These are phyloP conservation scores for Cardamine resedifolia DNA, from an alignment of 345 rosid genomes.

Conservation along the genomic window DNA sequence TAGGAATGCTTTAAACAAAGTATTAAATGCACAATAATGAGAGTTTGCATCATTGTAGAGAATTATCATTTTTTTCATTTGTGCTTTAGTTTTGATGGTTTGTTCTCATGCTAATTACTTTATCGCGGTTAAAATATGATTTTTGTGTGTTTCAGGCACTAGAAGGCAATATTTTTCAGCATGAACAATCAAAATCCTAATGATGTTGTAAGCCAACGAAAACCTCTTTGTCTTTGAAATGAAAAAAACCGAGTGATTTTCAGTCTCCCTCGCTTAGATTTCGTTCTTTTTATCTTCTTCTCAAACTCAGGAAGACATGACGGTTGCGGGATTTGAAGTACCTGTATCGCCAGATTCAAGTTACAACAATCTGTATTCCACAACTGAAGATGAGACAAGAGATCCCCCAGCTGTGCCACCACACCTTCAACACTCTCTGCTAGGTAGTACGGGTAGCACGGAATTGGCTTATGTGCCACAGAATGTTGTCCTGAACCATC, in stretches of 20 bases:
- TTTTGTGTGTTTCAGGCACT: slow-evolving; percentile 21
- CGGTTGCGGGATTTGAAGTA: slow-evolving; percentile 84
- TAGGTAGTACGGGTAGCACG: slow-evolving; percentile 50
- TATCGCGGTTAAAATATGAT: neutral
- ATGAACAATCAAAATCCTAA: slow-evolving; percentile 60
- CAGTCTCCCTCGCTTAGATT: neutral
- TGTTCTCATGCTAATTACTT: neutral
- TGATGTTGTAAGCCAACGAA: slow-evolving; percentile 53
- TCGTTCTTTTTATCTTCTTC: neutral
- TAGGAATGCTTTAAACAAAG: neutral
- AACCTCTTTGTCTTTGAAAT: slow-evolving; percentile 2
- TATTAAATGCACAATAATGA: neutral
- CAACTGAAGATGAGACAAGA: slow-evolving; percentile 74
- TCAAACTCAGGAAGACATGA: slow-evolving; percentile 64
- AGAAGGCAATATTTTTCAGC: slow-evolving; percentile 31
- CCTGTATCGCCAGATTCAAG: slow-evolving; percentile 91
- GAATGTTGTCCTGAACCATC: slow-evolving; percentile 77
- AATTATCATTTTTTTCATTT: neutral
- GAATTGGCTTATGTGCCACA: slow-evolving; percentile 61
- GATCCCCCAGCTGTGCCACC: slow-evolving; percentile 87
- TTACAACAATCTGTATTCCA: slow-evolving; percentile 65
- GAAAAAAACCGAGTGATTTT: neutral
- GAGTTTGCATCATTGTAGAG: slow-evolving; percentile 1
- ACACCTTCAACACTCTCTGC: slow-evolving; percentile 69
- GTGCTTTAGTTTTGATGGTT: neutral